Evolutionary conservation across 2,329 filamentous ascomycete genomes (phyloP).

Genomic region (Monosporascus cannonballus): DNA sequence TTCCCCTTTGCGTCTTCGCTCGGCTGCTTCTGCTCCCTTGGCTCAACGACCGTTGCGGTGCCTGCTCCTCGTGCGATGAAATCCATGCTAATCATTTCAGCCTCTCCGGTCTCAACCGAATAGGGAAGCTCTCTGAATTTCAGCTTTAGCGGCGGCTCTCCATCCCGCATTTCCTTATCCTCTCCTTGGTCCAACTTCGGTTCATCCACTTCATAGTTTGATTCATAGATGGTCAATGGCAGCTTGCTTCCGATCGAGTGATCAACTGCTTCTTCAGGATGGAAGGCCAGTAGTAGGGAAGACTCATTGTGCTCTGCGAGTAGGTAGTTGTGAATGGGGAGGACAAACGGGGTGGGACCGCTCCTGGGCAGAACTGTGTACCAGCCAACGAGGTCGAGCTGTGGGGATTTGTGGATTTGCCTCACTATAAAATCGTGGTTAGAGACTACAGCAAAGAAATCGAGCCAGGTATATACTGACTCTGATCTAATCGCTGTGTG

Average conservation of each 20-base stretch:
- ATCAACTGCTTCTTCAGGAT: slow-evolving; percentile 54
- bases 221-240: slow-evolving; percentile 88
- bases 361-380: slow-evolving; percentile 70
- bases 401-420: slow-evolving; percentile 77
- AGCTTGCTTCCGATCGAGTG: slow-evolving; percentile 68
- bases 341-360: slow-evolving; percentile 63
- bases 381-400: slow-evolving; percentile 86
- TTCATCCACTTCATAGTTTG: slow-evolving; percentile 67
- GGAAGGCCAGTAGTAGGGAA: slow-evolving; percentile 81
- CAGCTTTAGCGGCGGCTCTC: slow-evolving; percentile 50
- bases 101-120: slow-evolving; percentile 86
- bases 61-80: slow-evolving; percentile 82
- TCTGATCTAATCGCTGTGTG: slow-evolving; percentile 71
- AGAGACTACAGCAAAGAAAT: slow-evolving; percentile 2
- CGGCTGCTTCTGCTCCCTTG: slow-evolving; percentile 33
- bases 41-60: slow-evolving; percentile 60
- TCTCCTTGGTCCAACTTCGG: slow-evolving; percentile 45
- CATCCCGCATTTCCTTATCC: slow-evolving; percentile 68
- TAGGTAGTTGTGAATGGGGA: slow-evolving; percentile 74
- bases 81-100: slow-evolving; percentile 96
- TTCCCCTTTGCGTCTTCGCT: slow-evolving; percentile 48
- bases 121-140: slow-evolving; percentile 81
- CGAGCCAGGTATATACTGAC: slow-evolving; percentile 43
- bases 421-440: slow-evolving; percentile 55
- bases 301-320: slow-evolving; percentile 74